Percentiles rank a stretch among this genome's conserved stretches.
These are phyloP conservation scores for Neurospora sp. DNA, from an alignment of 495 filamentous ascomycete genomes.

Conservation along the genomic window DNA sequence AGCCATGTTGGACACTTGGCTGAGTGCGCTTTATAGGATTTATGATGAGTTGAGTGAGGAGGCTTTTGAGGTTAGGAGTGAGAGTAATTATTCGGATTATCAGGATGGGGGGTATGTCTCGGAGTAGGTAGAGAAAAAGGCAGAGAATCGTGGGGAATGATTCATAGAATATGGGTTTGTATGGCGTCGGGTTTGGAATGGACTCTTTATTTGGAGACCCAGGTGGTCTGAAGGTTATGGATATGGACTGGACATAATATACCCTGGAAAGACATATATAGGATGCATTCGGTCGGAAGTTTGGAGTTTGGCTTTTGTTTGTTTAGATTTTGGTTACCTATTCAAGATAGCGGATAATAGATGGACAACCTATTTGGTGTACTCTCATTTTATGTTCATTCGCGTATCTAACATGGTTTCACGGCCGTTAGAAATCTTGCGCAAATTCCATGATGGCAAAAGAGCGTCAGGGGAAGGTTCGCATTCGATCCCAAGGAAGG, in stretches of 20 bases:
- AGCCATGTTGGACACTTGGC: constrained; percentile 34
- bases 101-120: constrained; percentile 9
- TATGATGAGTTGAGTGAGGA: constrained; percentile 21
- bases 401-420: not conserved
- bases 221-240: not conserved
- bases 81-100: constrained; percentile 9
- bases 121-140: constrained; percentile 7
- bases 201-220: not conserved
- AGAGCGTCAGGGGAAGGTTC: not conserved
- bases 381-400: not conserved
- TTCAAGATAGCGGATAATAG: not conserved
- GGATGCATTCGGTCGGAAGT: not conserved
- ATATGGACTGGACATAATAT: not conserved
- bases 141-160: not conserved
- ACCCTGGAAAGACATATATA: not conserved
- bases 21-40: constrained; percentile 30
- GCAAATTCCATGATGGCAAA: not conserved
- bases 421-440: not conserved
- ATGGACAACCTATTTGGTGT: not conserved
- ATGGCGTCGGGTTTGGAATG: not conserved
- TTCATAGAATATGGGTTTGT: not conserved
- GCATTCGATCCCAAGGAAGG: not conserved
- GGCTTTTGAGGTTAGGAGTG: not conserved
- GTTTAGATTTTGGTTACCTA: not conserved
- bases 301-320: not conserved